Evolutionary conservation across 2,329 filamentous ascomycete species (phyloP).

Genomic region (Fusarium buharicum): DNA sequence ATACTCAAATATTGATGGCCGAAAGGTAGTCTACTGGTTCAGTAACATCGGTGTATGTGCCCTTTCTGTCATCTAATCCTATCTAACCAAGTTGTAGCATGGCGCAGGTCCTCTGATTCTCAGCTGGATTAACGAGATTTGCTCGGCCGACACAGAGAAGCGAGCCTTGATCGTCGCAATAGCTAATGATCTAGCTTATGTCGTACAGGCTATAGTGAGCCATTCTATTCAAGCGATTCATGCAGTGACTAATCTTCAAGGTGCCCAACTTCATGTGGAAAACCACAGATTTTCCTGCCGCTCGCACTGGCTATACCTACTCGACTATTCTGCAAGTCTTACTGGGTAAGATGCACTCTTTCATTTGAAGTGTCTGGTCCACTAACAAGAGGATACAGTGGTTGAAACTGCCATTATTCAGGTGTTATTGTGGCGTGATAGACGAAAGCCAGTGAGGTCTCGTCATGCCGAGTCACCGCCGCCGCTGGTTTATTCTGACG

Average conservation of each 20-base stretch:
- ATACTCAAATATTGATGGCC: slow-evolving; percentile 18
- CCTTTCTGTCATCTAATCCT: too few relatives aligned
- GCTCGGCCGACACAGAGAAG: slow-evolving; percentile 36
- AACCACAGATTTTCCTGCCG: not conserved
- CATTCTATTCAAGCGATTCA: too few relatives aligned
- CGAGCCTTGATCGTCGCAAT: slow-evolving; percentile 29
- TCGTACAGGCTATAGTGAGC: slow-evolving; percentile 34
- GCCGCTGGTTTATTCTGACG: too few relatives aligned
- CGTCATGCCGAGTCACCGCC: too few relatives aligned
- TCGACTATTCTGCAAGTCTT: slow-evolving; percentile 1
- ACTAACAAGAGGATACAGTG: not conserved
- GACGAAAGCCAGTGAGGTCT: too few relatives aligned
- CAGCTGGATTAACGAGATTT: slow-evolving; percentile 41
- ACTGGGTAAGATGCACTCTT: not conserved
- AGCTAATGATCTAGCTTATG: slow-evolving; percentile 26
- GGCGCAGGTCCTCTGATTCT: slow-evolving; percentile 39
- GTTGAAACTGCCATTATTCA: too few relatives aligned
- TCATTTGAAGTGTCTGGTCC: not conserved
- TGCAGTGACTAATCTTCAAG: not conserved
- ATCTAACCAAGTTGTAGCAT: not conserved
- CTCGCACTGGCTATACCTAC: slow-evolving; percentile 1
- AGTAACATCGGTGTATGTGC: slow-evolving; percentile 36
- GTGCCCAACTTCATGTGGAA: slow-evolving; percentile 13
- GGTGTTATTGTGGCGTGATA: too few relatives aligned
- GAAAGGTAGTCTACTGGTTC: slow-evolving; percentile 38